Percentiles rank a stretch among this genome's conserved stretches.
Conservation (phyloP, 306 rosid species). For the Rosa chinensis region DNA sequence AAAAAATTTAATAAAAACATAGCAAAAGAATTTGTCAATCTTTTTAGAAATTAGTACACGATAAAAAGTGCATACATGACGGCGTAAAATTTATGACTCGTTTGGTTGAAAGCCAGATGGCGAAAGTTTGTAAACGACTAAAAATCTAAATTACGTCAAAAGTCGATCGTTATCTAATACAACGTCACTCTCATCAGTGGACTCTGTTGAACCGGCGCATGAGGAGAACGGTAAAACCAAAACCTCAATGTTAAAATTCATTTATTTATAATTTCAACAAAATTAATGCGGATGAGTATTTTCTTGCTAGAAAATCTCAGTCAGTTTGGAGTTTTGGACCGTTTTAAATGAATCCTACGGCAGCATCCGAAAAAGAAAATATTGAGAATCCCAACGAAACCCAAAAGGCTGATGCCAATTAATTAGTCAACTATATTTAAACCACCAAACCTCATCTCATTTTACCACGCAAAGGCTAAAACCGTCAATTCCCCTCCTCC, state of each 20-base stretch:
- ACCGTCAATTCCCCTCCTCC: background rate
- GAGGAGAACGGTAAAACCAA: too few relatives aligned
- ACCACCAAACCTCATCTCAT: background rate
- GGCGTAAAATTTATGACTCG: too few relatives aligned
- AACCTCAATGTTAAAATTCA: background rate
- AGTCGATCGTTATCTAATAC: too few relatives aligned
- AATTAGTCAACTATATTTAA: conserved; percentile 4
- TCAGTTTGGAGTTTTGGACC: background rate
- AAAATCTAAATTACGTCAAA: too few relatives aligned
- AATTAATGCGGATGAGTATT: background rate
- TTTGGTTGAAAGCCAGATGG: too few relatives aligned
- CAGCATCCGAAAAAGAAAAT: background rate
- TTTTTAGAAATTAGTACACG: too few relatives aligned
- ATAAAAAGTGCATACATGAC: too few relatives aligned
- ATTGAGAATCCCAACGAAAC: background rate
- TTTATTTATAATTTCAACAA: background rate
- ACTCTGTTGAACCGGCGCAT: too few relatives aligned
- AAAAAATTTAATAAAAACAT: too few relatives aligned
- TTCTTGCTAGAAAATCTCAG: background rate
- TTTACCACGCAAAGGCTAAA: background rate
- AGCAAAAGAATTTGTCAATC: too few relatives aligned
- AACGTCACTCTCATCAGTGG: too few relatives aligned
- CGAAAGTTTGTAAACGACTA: too few relatives aligned
- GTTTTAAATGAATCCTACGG: background rate
- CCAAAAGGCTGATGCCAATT: background rate